These are phyloP conservation scores for Populus alba DNA, from an alignment of 345 rosid genomes.

Conservation along the genomic window DNA sequence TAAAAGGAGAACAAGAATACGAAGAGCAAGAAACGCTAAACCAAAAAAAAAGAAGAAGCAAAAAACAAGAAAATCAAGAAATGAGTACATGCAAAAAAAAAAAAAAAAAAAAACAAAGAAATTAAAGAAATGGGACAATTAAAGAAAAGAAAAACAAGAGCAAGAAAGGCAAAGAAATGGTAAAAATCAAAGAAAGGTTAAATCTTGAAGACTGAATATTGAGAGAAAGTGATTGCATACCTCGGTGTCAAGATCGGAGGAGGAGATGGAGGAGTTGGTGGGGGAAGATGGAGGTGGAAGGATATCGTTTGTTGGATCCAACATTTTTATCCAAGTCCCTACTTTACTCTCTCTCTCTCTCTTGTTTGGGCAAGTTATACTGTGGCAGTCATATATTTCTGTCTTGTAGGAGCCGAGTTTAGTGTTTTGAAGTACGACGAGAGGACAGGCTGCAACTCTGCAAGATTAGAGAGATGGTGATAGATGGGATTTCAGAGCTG, in stretches of 20 bases:
- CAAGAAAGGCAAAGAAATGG: background rate
- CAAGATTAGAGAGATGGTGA: background rate
- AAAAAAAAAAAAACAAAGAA: background rate
- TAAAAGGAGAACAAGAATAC: background rate
- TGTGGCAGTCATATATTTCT: too few relatives aligned
- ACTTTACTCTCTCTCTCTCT: background rate
- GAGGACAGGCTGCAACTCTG: background rate
- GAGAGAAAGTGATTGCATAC: constrained; percentile 25
- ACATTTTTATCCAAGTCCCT: constrained; percentile 20
- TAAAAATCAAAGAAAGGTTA: background rate
- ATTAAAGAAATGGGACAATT: background rate
- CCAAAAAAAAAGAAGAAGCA: background rate
- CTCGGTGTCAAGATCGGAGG: constrained; percentile 98
- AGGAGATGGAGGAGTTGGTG: constrained; percentile 70
- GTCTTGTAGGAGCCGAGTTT: too few relatives aligned
- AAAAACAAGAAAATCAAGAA: background rate
- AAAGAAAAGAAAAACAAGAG: background rate
- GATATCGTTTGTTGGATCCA: constrained; percentile 50
- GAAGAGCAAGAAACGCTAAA: background rate
- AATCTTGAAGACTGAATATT: background rate
- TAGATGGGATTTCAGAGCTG: background rate
- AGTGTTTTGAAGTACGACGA: background rate
- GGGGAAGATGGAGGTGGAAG: constrained; percentile 61
- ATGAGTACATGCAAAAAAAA: background rate
- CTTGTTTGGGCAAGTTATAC: background rate